These are phyloP conservation scores for Perkinsus chesapeaki DNA, from an alignment of 169 alveolate species.

Conservation along the genomic window DNA sequence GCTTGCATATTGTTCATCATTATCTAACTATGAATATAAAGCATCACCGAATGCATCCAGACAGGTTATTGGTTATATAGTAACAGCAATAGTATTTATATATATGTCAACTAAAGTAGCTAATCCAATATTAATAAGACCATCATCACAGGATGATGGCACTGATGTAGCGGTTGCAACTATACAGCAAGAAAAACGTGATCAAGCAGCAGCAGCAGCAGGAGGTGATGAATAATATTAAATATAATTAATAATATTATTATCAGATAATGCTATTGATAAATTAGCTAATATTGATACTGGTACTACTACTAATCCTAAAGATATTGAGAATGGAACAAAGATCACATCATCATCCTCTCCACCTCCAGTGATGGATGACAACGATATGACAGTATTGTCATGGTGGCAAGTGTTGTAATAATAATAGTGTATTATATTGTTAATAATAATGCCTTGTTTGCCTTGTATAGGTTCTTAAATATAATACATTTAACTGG, in stretches of 20 bases:
- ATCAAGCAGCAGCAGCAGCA: background rate
- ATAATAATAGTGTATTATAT: background rate
- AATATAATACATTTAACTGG: background rate
- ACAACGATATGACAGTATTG: background rate
- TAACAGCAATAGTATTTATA: background rate
- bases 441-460: background rate
- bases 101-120: background rate
- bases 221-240: background rate
- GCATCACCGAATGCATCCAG: background rate
- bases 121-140: background rate
- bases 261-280: background rate
- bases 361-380: too few relatives aligned
- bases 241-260: background rate
- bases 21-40: background rate
- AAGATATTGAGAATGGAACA: background rate
- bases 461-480: background rate
- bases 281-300: background rate
- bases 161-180: background rate
- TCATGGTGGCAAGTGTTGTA: background rate
- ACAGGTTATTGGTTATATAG: background rate
- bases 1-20: background rate
- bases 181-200: background rate
- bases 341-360: too few relatives aligned
- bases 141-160: background rate
- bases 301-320: background rate